Evolutionary conservation across 176 grass and related monocot genomes (phyloP), one percentile per base, ranked within the genome.

Genomic region (Oryza meridionalis): DNA sequence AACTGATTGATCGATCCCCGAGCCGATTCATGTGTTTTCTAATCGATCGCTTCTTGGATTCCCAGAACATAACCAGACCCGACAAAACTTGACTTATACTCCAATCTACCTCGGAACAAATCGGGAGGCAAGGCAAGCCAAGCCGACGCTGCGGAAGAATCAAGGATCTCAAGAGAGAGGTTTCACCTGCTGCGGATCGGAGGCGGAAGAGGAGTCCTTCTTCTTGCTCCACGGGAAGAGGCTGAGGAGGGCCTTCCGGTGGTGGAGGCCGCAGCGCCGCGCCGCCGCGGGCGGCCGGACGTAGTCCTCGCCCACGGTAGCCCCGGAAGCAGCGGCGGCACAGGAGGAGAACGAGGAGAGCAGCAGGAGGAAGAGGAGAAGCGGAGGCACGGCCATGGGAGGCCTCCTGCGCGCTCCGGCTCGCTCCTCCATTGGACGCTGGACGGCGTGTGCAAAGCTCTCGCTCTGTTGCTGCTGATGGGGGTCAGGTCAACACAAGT

Each of bases 111-210:
- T 5, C n/a, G 27, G 14, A 29, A 37, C 35, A 24, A 61, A 65
- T 46, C 25, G 2, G 2, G 37, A 3, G 42, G 7, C 50, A 24
- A 63, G 32, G 22, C 17, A 70, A 77, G n/a, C 24, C 6, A 31
- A 31, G 33, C 33, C 4, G 6, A 15, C 10, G 55, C 55, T 21
- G 55, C 19, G 55, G 55, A 8, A 22, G n/a, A 9, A 61, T 2
- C 21, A 5, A n/a, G 1, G 7, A 59, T 21, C 53, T 2, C 4
- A 47, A 40, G 79, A 69, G 70, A 21, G 16, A 66, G 1, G 3
- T 79, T 79, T 9, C 81, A 94, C 92, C 84, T 94, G 92, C 61
- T 91, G 86, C 25, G 92, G 89, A 72, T 89, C 78, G 25, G 84
- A 89, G 9, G 75, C 38, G 47, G 77, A 84, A 25, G 74, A 50